Percentiles rank a stretch among this genome's conserved stretches.
Evolutionary conservation across 306 rosid genomes (phyloP).

Genomic region (Alnus glutinosa): DNA sequence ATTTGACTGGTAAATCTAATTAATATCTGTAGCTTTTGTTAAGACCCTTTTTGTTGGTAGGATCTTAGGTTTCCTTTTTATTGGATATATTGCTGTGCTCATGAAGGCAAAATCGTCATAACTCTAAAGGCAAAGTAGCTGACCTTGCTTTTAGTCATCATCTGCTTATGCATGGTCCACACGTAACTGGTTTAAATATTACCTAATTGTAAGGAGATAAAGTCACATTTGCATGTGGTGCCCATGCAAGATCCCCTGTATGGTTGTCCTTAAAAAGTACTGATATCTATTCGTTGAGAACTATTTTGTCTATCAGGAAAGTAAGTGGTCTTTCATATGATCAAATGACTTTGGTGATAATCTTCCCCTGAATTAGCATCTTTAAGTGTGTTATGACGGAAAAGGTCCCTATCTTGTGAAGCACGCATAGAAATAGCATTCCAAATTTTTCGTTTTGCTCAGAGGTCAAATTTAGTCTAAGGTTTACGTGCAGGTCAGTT

Average conservation of each 20-base stretch:
- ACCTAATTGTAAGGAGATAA: background rate
- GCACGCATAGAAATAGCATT: too few relatives aligned
- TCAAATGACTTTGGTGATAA: background rate
- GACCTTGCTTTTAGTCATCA: background rate
- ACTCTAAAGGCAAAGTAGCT: background rate
- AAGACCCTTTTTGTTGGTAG: background rate
- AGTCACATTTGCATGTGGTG: constrained; percentile 1
- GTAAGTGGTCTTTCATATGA: background rate
- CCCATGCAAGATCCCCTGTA: background rate
- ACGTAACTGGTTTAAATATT: background rate
- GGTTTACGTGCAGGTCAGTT: constrained; percentile 12
- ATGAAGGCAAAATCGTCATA: background rate
- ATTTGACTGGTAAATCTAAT: background rate
- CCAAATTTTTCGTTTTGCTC: background rate
- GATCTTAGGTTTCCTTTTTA: background rate
- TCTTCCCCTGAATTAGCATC: too few relatives aligned
- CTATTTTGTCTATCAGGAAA: too few relatives aligned
- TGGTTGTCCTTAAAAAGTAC: background rate
- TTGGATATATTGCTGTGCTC: background rate
- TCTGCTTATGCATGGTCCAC: background rate
- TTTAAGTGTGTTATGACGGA: too few relatives aligned
- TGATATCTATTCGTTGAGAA: too few relatives aligned
- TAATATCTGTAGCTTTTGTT: background rate
- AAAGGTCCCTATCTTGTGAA: too few relatives aligned
- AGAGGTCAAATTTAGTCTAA: background rate